Conservation (phyloP, 768 basidiomycete genomes). For the Boletus eberwhitei region DNA sequence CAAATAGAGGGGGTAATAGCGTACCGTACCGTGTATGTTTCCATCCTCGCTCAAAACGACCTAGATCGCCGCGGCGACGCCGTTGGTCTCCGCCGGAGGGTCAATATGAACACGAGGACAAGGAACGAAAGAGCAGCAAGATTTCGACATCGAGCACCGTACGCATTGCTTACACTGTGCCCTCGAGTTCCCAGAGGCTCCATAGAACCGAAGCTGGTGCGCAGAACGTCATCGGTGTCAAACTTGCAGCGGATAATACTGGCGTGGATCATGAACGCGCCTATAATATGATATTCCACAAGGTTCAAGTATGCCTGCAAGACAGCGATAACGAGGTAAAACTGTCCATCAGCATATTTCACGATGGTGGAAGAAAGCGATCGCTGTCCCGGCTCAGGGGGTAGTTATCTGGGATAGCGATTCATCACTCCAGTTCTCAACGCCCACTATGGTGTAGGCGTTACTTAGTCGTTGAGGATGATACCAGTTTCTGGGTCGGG, state of each 20-base stretch:
- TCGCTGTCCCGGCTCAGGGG: constrained; percentile 79
- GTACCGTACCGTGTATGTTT: constrained; percentile 55
- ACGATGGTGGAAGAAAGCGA: constrained; percentile 79
- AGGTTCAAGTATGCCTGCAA: constrained; percentile 76
- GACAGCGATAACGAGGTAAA: constrained; percentile 62
- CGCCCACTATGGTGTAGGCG: neutral
- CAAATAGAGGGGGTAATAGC: no score
- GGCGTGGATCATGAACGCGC: constrained; percentile 79
- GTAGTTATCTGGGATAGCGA: constrained; percentile 63
- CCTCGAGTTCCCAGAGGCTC: constrained; percentile 51
- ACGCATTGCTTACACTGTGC: constrained; percentile 61
- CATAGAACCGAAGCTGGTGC: constrained; percentile 50
- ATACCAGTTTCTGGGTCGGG: constrained; percentile 81
- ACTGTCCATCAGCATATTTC: constrained; percentile 67
- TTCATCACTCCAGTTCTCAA: neutral
- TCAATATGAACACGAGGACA: neutral
- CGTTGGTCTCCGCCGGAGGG: constrained; percentile 50
- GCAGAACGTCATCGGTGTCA: constrained; percentile 58
- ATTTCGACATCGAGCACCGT: neutral
- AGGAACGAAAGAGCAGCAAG: neutral
- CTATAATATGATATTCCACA: constrained; percentile 63
- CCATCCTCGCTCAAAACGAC: constrained; percentile 50
- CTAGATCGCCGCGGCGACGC: constrained; percentile 71
- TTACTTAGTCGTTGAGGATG: constrained; percentile 80
- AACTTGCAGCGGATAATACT: constrained; percentile 59